Evolutionary conservation across 495 filamentous ascomycete genomes (phyloP).

Genomic region (Saxophila tyrrhenica): DNA sequence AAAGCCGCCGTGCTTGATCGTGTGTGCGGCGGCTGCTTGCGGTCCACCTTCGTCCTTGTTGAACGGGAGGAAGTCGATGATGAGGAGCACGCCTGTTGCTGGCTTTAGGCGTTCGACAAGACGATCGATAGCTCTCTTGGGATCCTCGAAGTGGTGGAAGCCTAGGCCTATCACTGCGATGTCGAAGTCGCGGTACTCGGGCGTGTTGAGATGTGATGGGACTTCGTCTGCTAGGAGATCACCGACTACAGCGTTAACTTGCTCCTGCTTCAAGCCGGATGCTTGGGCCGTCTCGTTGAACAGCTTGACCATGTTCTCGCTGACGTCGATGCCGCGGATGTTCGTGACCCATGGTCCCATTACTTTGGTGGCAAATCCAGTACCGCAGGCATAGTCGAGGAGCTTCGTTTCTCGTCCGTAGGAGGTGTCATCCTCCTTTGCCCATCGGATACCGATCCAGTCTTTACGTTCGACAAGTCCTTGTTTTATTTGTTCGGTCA

Average conservation of each 20-base stretch:
- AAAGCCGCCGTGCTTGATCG: constrained; percentile 20
- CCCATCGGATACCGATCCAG: constrained; percentile 53
- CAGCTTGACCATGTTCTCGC: constrained; percentile 50
- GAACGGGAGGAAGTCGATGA: constrained; percentile 49
- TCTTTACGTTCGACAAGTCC: constrained; percentile 41
- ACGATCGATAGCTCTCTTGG: constrained; percentile 41
- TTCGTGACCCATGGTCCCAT: constrained; percentile 50
- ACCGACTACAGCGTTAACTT: constrained; percentile 12
- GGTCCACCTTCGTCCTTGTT: constrained; percentile 1
- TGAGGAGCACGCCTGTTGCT: constrained; percentile 47
- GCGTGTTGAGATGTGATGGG: constrained; percentile 5
- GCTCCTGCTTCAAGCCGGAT: constrained; percentile 6
- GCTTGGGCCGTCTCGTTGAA: constrained; percentile 39
- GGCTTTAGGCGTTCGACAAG: constrained; percentile 49
- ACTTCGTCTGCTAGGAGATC: constrained; percentile 9
- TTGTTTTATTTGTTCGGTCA: constrained; percentile 29
- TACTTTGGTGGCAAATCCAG: constrained; percentile 50
- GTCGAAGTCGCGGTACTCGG: constrained; percentile 50
- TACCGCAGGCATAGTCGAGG: constrained; percentile 69
- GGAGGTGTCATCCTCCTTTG: constrained; percentile 26
- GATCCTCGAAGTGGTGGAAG: constrained; percentile 63
- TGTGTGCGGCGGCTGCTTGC: neutral
- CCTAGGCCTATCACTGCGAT: constrained; percentile 53
- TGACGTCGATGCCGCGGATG: constrained; percentile 55
- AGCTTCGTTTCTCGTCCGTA: constrained; percentile 39